Conservation (phyloP, 129 eudicot genomes). For the Solidago caesia region DNA sequence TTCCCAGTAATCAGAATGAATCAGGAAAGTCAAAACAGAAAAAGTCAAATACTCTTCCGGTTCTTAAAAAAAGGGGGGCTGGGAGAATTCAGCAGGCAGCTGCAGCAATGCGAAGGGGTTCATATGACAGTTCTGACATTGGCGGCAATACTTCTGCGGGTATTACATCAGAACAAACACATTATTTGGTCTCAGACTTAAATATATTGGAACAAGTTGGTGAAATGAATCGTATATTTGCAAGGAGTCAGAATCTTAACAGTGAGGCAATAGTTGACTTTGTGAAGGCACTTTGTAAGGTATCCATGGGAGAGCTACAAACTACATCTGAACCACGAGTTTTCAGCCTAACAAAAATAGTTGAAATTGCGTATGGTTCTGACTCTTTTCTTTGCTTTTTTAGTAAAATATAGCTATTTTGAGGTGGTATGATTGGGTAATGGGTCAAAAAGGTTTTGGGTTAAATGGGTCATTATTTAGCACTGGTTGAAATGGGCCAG, state of each 20-base stretch:
- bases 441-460: background rate
- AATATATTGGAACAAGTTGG: constrained; percentile 97
- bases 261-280: constrained; percentile 95
- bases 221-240: constrained; percentile 74
- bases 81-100: constrained; percentile 83
- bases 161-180: constrained; percentile 80
- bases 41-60: constrained; percentile 74
- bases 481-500: too few species aligned
- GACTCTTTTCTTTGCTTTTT: background rate
- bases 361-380: constrained; percentile 91
- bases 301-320: constrained; percentile 77
- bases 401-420: background rate
- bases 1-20: constrained; percentile 62
- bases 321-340: constrained; percentile 96
- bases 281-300: constrained; percentile 93
- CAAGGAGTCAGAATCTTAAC: constrained; percentile 83
- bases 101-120: constrained; percentile 77
- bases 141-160: constrained; percentile 68
- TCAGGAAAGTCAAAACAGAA: constrained; percentile 54
- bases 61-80: constrained; percentile 74
- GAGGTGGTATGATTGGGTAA: background rate
- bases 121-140: constrained; percentile 89
- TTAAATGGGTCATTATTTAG: background rate
- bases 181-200: constrained; percentile 74
- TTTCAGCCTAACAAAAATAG: constrained; percentile 90